Percentiles rank a stretch among this genome's conserved stretches.
Conservation (phyloP, 1,139 yeast species). For the Scheffersomyces titani region DNA sequence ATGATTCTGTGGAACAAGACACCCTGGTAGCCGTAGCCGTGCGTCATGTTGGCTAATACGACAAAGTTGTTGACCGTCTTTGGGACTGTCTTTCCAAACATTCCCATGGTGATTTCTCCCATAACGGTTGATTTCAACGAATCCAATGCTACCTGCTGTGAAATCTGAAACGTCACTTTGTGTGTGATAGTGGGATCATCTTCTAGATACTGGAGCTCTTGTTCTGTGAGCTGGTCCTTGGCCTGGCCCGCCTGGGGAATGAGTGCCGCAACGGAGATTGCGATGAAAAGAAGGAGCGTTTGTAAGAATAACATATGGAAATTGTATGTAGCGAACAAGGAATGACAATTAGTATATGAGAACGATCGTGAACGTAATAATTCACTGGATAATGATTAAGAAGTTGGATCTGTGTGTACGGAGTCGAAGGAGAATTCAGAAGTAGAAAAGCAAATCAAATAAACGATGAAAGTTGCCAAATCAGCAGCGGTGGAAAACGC, state of each 20-base stretch:
- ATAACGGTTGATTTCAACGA: conserved; percentile 1
- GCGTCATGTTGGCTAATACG: conserved; percentile 30
- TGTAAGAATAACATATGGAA: not conserved
- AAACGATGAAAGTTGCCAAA: not conserved
- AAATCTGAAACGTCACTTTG: conserved; percentile 12
- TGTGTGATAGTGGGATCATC: conserved; percentile 16
- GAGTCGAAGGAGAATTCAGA: no score
- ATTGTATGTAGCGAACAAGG: not conserved
- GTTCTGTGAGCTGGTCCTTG: conserved; percentile 3
- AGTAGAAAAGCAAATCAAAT: no score
- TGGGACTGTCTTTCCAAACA: conserved; percentile 32
- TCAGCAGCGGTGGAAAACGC: not conserved
- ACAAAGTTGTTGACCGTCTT: conserved; percentile 40
- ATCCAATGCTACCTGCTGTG: conserved; percentile 5
- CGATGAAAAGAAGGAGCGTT: not conserved
- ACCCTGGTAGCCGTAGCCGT: conserved; percentile 37
- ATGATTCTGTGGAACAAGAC: conserved; percentile 40
- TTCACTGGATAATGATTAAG: not conserved
- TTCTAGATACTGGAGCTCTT: conserved; percentile 10
- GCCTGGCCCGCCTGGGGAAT: conserved; percentile 1
- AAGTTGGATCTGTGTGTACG: not conserved
- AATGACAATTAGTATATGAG: not conserved
- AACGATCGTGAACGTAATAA: no score
- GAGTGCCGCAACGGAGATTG: not conserved
- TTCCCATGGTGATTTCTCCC: conserved; percentile 20